Evolutionary conservation across 306 rosid genomes (phyloP).

Genomic region (Trichosanthes truncata): DNA sequence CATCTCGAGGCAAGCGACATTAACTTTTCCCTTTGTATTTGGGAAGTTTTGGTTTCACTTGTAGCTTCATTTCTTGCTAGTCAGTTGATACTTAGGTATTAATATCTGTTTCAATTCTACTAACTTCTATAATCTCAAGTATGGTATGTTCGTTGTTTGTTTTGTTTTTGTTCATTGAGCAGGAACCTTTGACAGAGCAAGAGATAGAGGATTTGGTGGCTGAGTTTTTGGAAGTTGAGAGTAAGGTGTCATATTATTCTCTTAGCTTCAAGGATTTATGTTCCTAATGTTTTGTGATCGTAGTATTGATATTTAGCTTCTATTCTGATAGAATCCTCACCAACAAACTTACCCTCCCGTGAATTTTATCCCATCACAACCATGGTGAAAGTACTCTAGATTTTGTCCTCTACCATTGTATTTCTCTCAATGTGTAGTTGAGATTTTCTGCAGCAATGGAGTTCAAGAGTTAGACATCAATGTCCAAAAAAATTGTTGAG

Average conservation of each 20-base stretch:
- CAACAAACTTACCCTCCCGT: background rate
- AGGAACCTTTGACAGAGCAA: conserved; percentile 76
- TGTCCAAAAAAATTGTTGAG: background rate
- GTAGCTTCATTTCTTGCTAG: background rate
- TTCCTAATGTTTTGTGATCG: background rate
- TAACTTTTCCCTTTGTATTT: background rate
- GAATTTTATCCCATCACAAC: background rate
- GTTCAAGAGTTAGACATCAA: background rate
- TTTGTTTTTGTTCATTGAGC: conserved; percentile 21
- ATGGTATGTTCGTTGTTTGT: background rate
- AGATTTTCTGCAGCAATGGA: background rate
- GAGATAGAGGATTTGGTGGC: conserved; percentile 69
- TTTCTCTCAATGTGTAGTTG: background rate
- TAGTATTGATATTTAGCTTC: background rate
- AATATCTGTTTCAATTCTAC: background rate
- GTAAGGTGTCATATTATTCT: conserved; percentile 54
- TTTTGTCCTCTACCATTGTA: background rate
- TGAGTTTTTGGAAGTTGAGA: conserved; percentile 88
- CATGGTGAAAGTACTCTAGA: background rate
- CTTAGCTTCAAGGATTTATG: background rate
- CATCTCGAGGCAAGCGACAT: conserved; percentile 43
- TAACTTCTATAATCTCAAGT: background rate
- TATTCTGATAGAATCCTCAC: background rate
- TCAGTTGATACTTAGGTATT: background rate
- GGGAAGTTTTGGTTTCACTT: background rate